Evolutionary conservation across 352 stramenopile genomes (phyloP), one percentile per base, ranked within the genome.

Genomic region (Phytophthora macrochlamydospora): DNA sequence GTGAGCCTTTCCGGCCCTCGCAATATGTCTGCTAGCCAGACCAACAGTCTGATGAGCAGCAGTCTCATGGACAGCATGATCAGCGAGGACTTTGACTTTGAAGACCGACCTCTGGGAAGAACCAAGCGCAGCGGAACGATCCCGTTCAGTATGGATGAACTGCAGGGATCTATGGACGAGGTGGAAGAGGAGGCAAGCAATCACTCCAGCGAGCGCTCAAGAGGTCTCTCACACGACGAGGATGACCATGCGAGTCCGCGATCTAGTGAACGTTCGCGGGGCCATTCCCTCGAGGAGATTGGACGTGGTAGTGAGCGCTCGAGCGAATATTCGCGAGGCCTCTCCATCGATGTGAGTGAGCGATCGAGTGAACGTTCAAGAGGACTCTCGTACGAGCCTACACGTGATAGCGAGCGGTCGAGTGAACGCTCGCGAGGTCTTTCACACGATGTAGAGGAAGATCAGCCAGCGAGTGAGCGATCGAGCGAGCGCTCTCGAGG

Each of bases 111-210:
- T 62, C 59, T 64, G 50, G 71, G 69, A 64, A 74, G 64, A 13
- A 76, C 69, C 11, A 87, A 87, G 57, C 79, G 79, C 29, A 87
- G 79, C n/a, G 67, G 75, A 18, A 87, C 79, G 9, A 82, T 87
- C 31, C 59, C 73, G 18, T 82, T 87, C 28, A 51, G 53, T 7
- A 56, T 73, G 7, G 79, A 85, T 9, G 67, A 75, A 31, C 29
- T 81, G 30, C 66, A 73, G 33, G 65, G 71, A 59, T 67, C 63
- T 61, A 50, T 80, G 59, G 59, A 78, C n/a, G 51, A 66, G 24
- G 63, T 62, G 33, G 65, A 75, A 18, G 54, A 64, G 2, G 67
- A 75, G 14, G 55, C 56, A n/a, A 46, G 31, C 5, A 31, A 69
- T 1, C 33, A 44, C 31, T 55, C 32, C 4, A 60, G 50, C 31